Conservation (phyloP, 345 rosid species). For the Hypericum perforatum region DNA sequence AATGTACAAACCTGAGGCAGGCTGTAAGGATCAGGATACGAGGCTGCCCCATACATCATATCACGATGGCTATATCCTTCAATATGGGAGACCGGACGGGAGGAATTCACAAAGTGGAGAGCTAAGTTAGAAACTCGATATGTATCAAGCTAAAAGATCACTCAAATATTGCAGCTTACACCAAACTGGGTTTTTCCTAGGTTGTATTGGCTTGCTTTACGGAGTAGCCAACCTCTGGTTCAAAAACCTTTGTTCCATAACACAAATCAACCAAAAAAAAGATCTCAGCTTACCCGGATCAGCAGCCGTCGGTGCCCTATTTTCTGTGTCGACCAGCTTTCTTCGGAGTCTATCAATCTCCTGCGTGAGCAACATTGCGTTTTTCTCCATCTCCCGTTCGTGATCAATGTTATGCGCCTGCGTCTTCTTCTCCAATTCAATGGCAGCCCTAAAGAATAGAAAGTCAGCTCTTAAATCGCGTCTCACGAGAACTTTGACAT, state of each 20-base stretch:
- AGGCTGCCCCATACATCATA: constrained; percentile 24
- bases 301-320: constrained; percentile 37
- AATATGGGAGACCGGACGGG: constrained; percentile 29
- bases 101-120: not conserved
- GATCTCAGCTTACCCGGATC: not conserved
- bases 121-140: too few relatives aligned
- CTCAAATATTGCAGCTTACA: too few relatives aligned
- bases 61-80: constrained; percentile 36
- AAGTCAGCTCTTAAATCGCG: too few relatives aligned
- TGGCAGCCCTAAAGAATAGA: constrained; percentile 39
- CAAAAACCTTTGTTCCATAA: too few relatives aligned
- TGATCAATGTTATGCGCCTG: constrained; percentile 55
- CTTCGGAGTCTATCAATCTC: constrained; percentile 43
- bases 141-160: too few relatives aligned
- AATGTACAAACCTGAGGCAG: constrained; percentile 37
- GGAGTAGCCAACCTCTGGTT: too few relatives aligned
- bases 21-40: constrained; percentile 26
- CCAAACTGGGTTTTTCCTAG: too few relatives aligned
- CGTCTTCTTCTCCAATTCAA: constrained; percentile 70
- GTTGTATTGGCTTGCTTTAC: too few relatives aligned
- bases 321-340: constrained; percentile 40
- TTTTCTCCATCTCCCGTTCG: constrained; percentile 49
- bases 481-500: not conserved
- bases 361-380: constrained; percentile 27
- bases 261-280: too few relatives aligned